Evolutionary conservation across 108 stramenopile genomes (phyloP), one percentile per base, ranked within the genome.

Genomic region (Pseudonitzschia pungens): DNA sequence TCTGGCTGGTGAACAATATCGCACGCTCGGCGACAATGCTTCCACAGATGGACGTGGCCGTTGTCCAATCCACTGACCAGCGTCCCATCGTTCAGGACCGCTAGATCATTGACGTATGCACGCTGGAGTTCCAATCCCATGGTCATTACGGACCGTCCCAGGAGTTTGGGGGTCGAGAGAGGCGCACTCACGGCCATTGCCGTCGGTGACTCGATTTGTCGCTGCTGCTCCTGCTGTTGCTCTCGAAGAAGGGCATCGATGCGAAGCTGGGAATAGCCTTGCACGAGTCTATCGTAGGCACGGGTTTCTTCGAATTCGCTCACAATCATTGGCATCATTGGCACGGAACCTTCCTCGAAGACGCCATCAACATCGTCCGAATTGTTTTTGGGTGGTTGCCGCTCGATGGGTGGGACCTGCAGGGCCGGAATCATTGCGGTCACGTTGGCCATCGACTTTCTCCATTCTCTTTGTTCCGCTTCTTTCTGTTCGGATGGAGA

Each of bases 11-110:
- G 86, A 22, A 69, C 71, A 7, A 75, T 8, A 54, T 87, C 86
- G 9, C 60, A 26, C 6, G 79, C 24, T 59, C 71, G 43, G 21
- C 52, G 32, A 18, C 80, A 81, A 48, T 81, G 68, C 29, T 67
- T 70, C 86, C 86, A 87, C 33, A 87, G 36, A 32, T 87, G 83
- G 3, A 87, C 68, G 41, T 87, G 86, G 4, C 86, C 86, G 68
- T 87, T 81, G 31, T 84, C 83, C 55, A 84, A 29, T 0, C 62
- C 86, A 68, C 80, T 79, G 6, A 87, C 69, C 40, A 84, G 51
- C 7, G 83, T 81, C 6, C 86, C 86, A 57, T 82, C 74, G 5
- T 31, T 7, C 2, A 84, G 73, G 3, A 84, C 81, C 26, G 81
- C 86, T 14, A 87, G 59, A 22, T 81, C 81, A 63, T 87, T 87